These are phyloP conservation scores for Penicillium odoratum DNA, from an alignment of 495 filamentous ascomycete genomes.

Conservation along the genomic window DNA sequence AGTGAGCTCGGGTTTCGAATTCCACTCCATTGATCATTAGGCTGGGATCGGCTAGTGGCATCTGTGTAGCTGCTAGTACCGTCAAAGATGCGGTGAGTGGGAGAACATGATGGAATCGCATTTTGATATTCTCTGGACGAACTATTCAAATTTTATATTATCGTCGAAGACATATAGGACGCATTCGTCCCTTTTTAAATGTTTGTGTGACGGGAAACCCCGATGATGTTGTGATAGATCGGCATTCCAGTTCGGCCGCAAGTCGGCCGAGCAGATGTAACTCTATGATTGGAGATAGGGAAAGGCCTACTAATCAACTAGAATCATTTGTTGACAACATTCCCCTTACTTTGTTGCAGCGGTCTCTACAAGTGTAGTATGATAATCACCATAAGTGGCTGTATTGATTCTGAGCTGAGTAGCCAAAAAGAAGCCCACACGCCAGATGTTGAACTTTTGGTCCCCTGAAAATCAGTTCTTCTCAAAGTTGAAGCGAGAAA, in stretches of 20 bases:
- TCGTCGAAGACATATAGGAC: no score
- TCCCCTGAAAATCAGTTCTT: slow-evolving; percentile 33
- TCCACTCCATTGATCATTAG: slow-evolving; percentile 21
- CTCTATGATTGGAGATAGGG: neutral
- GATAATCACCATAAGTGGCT: neutral
- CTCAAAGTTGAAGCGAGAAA: slow-evolving; percentile 41
- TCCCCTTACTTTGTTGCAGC: no score
- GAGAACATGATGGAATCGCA: neutral
- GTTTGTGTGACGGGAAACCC: neutral
- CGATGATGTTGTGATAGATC: neutral
- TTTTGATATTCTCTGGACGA: neutral
- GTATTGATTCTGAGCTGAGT: slow-evolving; percentile 16
- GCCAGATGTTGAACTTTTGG: slow-evolving; percentile 41
- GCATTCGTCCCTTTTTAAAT: neutral
- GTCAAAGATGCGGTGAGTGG: neutral
- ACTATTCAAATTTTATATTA: no score
- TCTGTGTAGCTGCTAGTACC: neutral
- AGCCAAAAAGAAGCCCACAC: slow-evolving; percentile 19
- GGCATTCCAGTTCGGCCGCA: neutral
- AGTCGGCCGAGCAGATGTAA: neutral
- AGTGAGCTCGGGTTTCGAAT: slow-evolving; percentile 38
- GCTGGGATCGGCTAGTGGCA: slow-evolving; percentile 3
- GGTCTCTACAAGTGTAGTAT: neutral
- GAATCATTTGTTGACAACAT: no score
- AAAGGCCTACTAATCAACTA: neutral